A percentile compares a stretch with the other conserved stretches of the same genome.
phyloP scores from a whole-genome alignment of 148 eudicot species.

The Agrostemma githago region DNA sequence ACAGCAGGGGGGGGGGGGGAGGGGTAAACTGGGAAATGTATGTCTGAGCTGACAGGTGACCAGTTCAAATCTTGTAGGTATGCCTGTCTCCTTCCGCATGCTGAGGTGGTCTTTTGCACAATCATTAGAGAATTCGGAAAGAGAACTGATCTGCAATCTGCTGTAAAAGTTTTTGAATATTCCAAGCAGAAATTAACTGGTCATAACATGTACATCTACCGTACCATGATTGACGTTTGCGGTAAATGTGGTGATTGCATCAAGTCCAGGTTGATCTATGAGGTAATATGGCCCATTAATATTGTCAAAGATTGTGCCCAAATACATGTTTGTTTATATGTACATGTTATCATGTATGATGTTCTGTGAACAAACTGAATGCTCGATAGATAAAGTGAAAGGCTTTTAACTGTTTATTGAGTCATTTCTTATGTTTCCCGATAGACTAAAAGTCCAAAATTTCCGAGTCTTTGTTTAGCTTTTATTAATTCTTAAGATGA shows the following conservation, averaged over 20 bases:
- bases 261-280: constrained; percentile 79
- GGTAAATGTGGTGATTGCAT: constrained; percentile 76
- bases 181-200: constrained; percentile 53
- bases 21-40: background rate
- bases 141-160: constrained; percentile 64
- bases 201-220: constrained; percentile 81
- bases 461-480: background rate
- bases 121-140: constrained; percentile 81
- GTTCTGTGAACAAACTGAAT: background rate
- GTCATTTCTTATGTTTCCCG: background rate
- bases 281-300: constrained; percentile 45
- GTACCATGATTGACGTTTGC: constrained; percentile 84
- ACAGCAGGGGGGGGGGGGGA: background rate
- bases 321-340: background rate
- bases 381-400: background rate
- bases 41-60: background rate
- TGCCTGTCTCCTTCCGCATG: constrained; percentile 58
- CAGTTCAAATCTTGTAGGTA: constrained; percentile 44
- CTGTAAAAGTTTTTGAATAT: constrained; percentile 69
- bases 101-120: constrained; percentile 53
- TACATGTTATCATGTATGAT: background rate
- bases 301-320: background rate
- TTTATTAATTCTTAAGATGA: background rate
- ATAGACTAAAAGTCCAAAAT: background rate
- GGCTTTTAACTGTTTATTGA: background rate